Evolutionary conservation across 495 filamentous ascomycete genomes (phyloP).

Genomic region (Aspergillus avenaceus): DNA sequence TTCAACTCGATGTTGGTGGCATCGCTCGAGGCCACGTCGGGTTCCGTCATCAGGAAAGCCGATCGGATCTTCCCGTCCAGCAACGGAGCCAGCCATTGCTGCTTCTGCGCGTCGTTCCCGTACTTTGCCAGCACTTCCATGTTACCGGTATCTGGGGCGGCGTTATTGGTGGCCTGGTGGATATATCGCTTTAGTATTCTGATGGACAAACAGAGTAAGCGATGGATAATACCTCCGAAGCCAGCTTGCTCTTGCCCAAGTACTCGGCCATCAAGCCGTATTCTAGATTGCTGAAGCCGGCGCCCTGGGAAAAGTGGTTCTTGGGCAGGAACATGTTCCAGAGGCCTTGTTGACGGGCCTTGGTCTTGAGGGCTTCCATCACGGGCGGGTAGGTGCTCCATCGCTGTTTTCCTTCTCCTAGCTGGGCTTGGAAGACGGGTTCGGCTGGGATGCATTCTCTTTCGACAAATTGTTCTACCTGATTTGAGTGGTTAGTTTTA

Average conservation of each 20-base stretch:
- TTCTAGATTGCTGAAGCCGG: constrained; percentile 85
- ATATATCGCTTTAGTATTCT: background rate
- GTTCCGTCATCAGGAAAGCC: constrained; percentile 93
- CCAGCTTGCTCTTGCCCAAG: constrained; percentile 72
- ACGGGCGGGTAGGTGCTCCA: constrained; percentile 75
- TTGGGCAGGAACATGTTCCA: constrained; percentile 99
- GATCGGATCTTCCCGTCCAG: constrained; percentile 83
- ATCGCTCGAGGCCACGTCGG: constrained; percentile 78
- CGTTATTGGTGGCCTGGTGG: constrained; percentile 73
- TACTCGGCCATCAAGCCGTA: constrained; percentile 93
- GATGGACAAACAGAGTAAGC: background rate
- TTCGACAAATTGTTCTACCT: constrained; percentile 95
- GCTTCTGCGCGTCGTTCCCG: constrained; percentile 85
- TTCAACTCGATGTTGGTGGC: constrained; percentile 82
- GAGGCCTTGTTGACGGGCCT: constrained; percentile 77
- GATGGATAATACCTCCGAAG: constrained; percentile 56
- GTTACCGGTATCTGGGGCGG: constrained; percentile 90
- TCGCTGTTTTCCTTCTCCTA: constrained; percentile 69
- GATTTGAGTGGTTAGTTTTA: constrained; percentile 23
- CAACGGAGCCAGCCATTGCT: constrained; percentile 76
- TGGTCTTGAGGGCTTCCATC: constrained; percentile 82
- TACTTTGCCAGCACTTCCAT: constrained; percentile 97
- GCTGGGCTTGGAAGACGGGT: constrained; percentile 69
- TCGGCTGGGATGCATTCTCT: constrained; percentile 92
- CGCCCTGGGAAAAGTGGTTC: constrained; percentile 90